Base-by-base conservation (phyloP, 306 rosid species). In the Prunus padus region DNA sequence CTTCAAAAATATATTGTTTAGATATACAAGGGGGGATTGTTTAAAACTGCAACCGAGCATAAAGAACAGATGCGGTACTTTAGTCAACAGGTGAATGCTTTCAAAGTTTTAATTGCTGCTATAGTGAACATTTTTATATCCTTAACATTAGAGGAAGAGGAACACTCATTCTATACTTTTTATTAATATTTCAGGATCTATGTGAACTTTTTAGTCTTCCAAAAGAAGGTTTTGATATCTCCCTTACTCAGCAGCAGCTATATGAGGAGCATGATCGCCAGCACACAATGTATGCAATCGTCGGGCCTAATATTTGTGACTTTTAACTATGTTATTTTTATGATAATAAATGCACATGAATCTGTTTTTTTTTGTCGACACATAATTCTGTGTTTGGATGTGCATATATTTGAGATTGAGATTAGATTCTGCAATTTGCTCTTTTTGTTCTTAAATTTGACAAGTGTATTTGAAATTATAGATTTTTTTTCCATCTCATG, bases 51-150 rank as follows among this genome's bases (percentile, higher is more conserved):
- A 73, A 92, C 97, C 11, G 97, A 94, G 89, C 92, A 94, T 65
- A 94, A 92, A 85, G 98, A 92, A 72, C 98, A 94, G 86, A 89
- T 84, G 44, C 89, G 98, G 46, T 94, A 94, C 81, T 94, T 94
- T 28, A 85, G 96, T 86, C 98, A 92, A 83, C 96, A 92, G 96
- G 98, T 94, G 83, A 50, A 50, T 47, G 31, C 73, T 82, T 57
- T 67, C 11, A 20, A 50, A 61, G 59, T n/a, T 47, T 3, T 28
- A 33, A 44, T 50, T 50, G 15, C 63, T 69, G 52, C 65, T 72
- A 0, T 5, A 49, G n/a, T 15, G 30, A n/a, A 26, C n/a, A 31
- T 8, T 37, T 52, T 40, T 40, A 63, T 51, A 54, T 66, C 42
- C 61, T 11, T 28, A 4, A 46, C 62, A 37, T 37, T 37, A 37